Percentiles rank a stretch among this genome's conserved stretches.
These are phyloP conservation scores for Cornus kousa DNA, from an alignment of 148 eudicot genomes.

Conservation along the genomic window DNA sequence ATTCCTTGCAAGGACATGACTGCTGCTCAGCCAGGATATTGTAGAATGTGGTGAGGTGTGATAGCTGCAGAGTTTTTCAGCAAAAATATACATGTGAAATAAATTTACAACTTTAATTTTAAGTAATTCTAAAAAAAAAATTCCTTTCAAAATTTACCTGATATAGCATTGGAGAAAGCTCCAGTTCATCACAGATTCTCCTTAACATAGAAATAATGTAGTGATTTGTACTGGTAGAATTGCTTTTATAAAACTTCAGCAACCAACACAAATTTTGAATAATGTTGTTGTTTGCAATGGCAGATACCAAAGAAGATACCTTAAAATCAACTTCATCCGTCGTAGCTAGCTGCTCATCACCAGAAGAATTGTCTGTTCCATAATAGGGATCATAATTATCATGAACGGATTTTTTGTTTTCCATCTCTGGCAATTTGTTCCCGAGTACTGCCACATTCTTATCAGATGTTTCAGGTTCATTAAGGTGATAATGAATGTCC, in stretches of 20 bases:
- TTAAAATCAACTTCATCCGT: conserved; percentile 85
- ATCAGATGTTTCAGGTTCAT: conserved; percentile 26
- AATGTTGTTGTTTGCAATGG: conserved; percentile 62
- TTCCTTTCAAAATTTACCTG: conserved; percentile 52
- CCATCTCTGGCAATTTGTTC: conserved; percentile 26
- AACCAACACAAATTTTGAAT: conserved; percentile 82
- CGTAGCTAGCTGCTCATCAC: conserved; percentile 57
- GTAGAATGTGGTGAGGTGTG: conserved; percentile 67
- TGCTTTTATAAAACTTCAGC: conserved; percentile 80
- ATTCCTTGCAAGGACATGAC: conserved; percentile 65
- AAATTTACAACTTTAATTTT: conserved; percentile 13
- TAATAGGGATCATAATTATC: conserved; percentile 26
- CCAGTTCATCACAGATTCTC: conserved; percentile 88
- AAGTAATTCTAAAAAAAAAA: background rate
- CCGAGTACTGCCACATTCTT: conserved; percentile 26
- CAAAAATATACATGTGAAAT: conserved; percentile 19
- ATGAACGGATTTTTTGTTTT: conserved; percentile 36
- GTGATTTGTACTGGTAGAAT: conserved; percentile 78
- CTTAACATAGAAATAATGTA: conserved; percentile 64
- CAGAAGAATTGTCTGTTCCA: conserved; percentile 61
- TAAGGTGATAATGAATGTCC: conserved; percentile 23
- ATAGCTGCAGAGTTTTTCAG: conserved; percentile 57
- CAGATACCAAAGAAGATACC: conserved; percentile 62
- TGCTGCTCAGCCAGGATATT: conserved; percentile 88
- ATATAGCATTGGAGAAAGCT: conserved; percentile 95